Conservation (phyloP, 208 protist species). For the Leishmania guyanensis region DNA sequence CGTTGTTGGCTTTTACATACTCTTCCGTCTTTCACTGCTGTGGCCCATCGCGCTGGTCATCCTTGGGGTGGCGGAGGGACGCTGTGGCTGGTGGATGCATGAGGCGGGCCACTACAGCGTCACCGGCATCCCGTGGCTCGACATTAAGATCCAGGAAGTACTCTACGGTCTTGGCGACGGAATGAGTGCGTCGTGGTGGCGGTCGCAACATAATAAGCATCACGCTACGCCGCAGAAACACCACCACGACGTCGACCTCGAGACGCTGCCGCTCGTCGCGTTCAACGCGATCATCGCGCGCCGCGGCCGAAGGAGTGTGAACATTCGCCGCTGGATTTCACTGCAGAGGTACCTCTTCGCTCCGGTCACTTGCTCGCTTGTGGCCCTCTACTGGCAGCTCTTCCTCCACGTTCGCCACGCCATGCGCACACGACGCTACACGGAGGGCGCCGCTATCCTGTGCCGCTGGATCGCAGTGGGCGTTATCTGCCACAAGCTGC, state of each 20-base stretch:
- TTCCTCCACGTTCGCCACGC: constrained; percentile 75
- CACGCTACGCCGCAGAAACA: constrained; percentile 79
- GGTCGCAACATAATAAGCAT: constrained; percentile 81
- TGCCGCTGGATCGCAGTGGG: constrained; percentile 48
- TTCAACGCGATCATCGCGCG: constrained; percentile 70
- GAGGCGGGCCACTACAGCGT: constrained; percentile 76
- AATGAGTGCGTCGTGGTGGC: constrained; percentile 82
- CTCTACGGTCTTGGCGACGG: constrained; percentile 73
- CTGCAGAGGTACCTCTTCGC: constrained; percentile 72
- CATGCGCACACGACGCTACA: constrained; percentile 59
- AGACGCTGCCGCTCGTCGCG: constrained; percentile 81
- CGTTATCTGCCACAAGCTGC: constrained; percentile 39
- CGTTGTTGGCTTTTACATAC: constrained; percentile 49
- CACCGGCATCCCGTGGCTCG: constrained; percentile 56
- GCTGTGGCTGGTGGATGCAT: constrained; percentile 83
- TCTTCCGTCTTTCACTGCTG: constrained; percentile 43
- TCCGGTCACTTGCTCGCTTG: constrained; percentile 65
- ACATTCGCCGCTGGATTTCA: constrained; percentile 65
- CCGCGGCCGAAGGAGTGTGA: constrained; percentile 30
- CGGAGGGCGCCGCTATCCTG: constrained; percentile 49
- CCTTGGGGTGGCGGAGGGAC: constrained; percentile 74
- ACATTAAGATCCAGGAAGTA: constrained; percentile 70
- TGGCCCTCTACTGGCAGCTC: constrained; percentile 80
- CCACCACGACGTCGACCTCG: constrained; percentile 69
- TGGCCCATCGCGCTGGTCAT: constrained; percentile 48